phyloP scores from a whole-genome alignment of 306 rosid species.

The Geum urbanum region DNA sequence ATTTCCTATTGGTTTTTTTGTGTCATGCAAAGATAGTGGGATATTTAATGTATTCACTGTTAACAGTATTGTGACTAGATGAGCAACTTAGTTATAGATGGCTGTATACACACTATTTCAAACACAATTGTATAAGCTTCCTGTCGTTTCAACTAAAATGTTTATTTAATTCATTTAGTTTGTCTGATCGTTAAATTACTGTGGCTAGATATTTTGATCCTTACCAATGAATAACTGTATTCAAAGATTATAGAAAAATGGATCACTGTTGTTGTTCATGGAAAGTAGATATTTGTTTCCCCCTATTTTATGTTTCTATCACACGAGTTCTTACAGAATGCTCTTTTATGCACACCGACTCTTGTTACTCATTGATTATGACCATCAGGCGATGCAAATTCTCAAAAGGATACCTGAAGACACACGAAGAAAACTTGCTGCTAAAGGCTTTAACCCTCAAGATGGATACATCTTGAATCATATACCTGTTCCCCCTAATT shows the following conservation, averaged over 20 bases:
- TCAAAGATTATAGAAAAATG: background rate
- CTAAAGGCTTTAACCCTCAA: conserved; percentile 81
- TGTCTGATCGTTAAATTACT: background rate
- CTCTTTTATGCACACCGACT: conserved; percentile 17
- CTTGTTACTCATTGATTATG: conserved; percentile 24
- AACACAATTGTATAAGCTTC: background rate
- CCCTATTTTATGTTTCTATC: background rate
- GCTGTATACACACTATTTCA: background rate
- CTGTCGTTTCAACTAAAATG: conserved; percentile 17
- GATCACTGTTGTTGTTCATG: background rate
- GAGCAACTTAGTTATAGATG: background rate
- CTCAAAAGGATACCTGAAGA: conserved; percentile 65
- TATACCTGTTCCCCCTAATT: conserved; percentile 92
- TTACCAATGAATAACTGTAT: background rate
- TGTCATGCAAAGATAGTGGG: background rate
- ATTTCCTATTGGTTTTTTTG: background rate
- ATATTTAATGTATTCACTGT: background rate
- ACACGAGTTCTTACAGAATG: background rate
- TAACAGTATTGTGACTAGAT: background rate
- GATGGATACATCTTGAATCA: conserved; percentile 70
- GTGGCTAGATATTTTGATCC: background rate
- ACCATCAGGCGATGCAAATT: conserved; percentile 62
- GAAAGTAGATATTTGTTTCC: background rate
- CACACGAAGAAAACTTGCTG: conserved; percentile 58
- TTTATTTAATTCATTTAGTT: background rate